These are phyloP conservation scores for Epichloe sp. DNA, from an alignment of 2,329 filamentous ascomycete species.

Conservation along the genomic window DNA sequence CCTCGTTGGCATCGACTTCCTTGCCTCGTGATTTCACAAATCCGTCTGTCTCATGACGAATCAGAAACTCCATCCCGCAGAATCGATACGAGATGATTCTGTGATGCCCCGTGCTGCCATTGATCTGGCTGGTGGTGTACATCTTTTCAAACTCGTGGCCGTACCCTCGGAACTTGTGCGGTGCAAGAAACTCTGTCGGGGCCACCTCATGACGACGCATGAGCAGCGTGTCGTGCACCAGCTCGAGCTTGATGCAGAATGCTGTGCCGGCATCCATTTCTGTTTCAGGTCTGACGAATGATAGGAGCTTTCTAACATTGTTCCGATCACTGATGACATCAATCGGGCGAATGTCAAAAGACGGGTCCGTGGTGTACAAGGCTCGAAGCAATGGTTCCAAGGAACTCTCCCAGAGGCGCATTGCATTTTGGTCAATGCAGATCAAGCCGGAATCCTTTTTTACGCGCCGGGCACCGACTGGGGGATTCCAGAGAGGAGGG, in stretches of 20 bases:
- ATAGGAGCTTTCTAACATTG: constrained; percentile 34
- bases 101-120: constrained; percentile 29
- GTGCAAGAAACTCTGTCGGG: constrained; percentile 16
- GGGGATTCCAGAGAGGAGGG: constrained; percentile 22
- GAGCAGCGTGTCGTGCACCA: constrained; percentile 23
- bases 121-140: constrained; percentile 23
- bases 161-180: constrained; percentile 26
- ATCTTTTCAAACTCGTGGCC: constrained; percentile 32
- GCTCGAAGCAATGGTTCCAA: constrained; percentile 34
- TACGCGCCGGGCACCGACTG: constrained; percentile 12
- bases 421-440: constrained; percentile 33
- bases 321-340: constrained; percentile 33
- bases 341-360: constrained; percentile 22
- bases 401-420: constrained; percentile 27
- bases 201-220: constrained; percentile 22
- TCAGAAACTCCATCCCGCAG: constrained; percentile 24
- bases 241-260: constrained; percentile 30
- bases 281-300: constrained; percentile 23
- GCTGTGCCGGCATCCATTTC: constrained; percentile 13
- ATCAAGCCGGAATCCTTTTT: constrained; percentile 25
- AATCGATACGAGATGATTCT: constrained; percentile 32
- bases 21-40: constrained; percentile 14
- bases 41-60: constrained; percentile 31
- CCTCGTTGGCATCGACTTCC: background rate
- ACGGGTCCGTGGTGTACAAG: constrained; percentile 23